A percentile compares a stretch with the other conserved stretches of the same genome.
These are phyloP conservation scores for Tuber aestivum DNA, from an alignment of 495 filamentous ascomycete genomes.

Conservation along the genomic window DNA sequence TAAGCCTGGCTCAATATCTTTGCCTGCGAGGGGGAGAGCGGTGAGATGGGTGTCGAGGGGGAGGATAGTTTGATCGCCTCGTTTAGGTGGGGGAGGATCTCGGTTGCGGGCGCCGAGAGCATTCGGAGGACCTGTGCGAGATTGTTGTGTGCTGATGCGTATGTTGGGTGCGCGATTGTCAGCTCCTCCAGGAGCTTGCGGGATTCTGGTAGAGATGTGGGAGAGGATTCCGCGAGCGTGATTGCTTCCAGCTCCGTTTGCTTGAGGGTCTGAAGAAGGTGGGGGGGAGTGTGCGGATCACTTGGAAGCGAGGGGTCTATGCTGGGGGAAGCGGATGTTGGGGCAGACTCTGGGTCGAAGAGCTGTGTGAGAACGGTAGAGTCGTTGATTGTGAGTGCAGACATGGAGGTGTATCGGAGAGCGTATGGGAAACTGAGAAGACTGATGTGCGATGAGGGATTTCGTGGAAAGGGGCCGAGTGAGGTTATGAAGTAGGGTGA, in stretches of 20 bases:
- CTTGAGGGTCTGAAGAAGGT: slow-evolving; percentile 50
- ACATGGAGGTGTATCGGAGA: neutral
- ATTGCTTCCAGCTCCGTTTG: slow-evolving; percentile 50
- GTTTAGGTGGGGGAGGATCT: slow-evolving; percentile 57
- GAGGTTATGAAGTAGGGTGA: neutral
- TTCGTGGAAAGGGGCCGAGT: neutral
- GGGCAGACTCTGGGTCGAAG: slow-evolving; percentile 70
- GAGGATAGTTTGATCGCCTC: slow-evolving; percentile 63
- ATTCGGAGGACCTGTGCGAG: slow-evolving; percentile 65
- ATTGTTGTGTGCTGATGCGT: slow-evolving; percentile 71
- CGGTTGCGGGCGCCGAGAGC: slow-evolving; percentile 45
- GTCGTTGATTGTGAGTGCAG: slow-evolving; percentile 60
- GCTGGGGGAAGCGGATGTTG: slow-evolving; percentile 48
- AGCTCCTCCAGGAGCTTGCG: slow-evolving; percentile 49
- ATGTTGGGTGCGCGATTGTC: slow-evolving; percentile 55
- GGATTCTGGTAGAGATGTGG: slow-evolving; percentile 21
- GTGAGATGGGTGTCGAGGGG: slow-evolving; percentile 48
- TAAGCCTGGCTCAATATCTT: slow-evolving; percentile 63
- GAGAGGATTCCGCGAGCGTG: slow-evolving; percentile 33
- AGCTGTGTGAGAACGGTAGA: slow-evolving; percentile 67
- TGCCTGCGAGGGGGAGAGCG: slow-evolving; percentile 57
- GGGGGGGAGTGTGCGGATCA: slow-evolving; percentile 53
- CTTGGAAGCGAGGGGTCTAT: slow-evolving; percentile 56
- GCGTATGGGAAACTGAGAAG: neutral
- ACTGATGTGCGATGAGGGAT: neutral